Evolutionary conservation across 768 basidiomycete genomes (phyloP).

Genomic region (Rhodotorula babjevae): DNA sequence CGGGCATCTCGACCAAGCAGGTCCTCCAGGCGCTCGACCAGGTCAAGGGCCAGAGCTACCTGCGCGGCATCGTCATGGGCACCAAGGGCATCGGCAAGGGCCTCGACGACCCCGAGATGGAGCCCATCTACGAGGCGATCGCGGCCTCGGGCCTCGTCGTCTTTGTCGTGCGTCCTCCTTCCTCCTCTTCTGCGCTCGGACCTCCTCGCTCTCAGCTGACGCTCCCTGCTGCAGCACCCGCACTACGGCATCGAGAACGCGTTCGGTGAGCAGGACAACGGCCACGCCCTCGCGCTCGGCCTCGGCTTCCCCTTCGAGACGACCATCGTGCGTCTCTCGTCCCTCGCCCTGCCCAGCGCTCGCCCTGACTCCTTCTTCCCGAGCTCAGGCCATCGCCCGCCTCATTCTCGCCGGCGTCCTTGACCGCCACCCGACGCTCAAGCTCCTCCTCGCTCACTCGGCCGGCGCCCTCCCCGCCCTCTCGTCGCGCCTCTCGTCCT

Average conservation of each 20-base stretch:
- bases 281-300: slow-evolving; percentile 79
- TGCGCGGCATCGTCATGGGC: slow-evolving; percentile 76
- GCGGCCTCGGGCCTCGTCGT: slow-evolving; percentile 65
- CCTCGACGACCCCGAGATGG: slow-evolving; percentile 70
- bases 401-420: slow-evolving; percentile 74
- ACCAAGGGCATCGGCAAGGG: slow-evolving; percentile 72
- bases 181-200: too few relatives aligned
- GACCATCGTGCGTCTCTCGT: slow-evolving; percentile 59
- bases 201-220: background rate
- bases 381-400: slow-evolving; percentile 61
- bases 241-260: slow-evolving; percentile 74
- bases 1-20: slow-evolving; percentile 56
- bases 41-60: slow-evolving; percentile 61
- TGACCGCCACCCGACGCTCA: slow-evolving; percentile 70
- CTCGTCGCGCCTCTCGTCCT: slow-evolving; percentile 77
- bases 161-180: slow-evolving; percentile 53
- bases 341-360: background rate
- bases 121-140: slow-evolving; percentile 76
- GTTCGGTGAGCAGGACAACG: slow-evolving; percentile 73
- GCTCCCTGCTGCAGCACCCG: slow-evolving; percentile 28
- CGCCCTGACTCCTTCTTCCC: background rate
- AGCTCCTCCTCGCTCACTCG: slow-evolving; percentile 77
- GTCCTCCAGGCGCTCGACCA: slow-evolving; percentile 65
- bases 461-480: slow-evolving; percentile 78
- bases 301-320: slow-evolving; percentile 89